These are phyloP conservation scores for Forsythia suspensa DNA, from an alignment of 257 asterid species.

Conservation along the genomic window DNA sequence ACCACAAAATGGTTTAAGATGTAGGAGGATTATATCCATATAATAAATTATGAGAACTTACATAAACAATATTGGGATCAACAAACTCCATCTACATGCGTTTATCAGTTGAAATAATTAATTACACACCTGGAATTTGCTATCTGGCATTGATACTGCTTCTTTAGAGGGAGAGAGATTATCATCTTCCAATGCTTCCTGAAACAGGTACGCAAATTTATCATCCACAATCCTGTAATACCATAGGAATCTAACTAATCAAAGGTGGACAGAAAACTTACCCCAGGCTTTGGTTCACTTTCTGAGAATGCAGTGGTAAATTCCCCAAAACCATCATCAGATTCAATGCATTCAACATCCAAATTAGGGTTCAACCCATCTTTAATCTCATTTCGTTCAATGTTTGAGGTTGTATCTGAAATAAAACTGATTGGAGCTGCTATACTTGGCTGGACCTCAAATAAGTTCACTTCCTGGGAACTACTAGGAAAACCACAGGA, in stretches of 20 bases:
- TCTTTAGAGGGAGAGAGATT: constrained; percentile 22
- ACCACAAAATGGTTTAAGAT: background rate
- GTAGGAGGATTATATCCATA: background rate
- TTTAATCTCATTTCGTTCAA: constrained; percentile 30
- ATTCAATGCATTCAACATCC: constrained; percentile 35
- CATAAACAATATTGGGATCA: background rate
- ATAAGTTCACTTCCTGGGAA: constrained; percentile 34
- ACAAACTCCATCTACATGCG: background rate
- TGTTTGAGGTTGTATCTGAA: constrained; percentile 27
- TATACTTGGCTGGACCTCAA: constrained; percentile 32
- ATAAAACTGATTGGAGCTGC: constrained; percentile 31
- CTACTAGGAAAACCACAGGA: constrained; percentile 38
- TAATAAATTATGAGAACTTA: background rate
- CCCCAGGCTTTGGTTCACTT: constrained; percentile 44
- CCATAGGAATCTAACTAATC: background rate
- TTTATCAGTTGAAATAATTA: constrained; percentile 3
- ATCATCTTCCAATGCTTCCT: constrained; percentile 32
- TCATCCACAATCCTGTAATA: constrained; percentile 3
- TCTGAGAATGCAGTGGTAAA: constrained; percentile 56
- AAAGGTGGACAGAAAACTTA: constrained; percentile 24
- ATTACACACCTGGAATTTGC: constrained; percentile 32
- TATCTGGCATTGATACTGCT: constrained; percentile 20
- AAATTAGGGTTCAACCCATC: constrained; percentile 27
- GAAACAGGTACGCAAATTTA: constrained; percentile 22
- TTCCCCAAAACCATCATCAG: constrained; percentile 67